Evolutionary conservation across 139 green algal genomes (phyloP).

Genomic region (Chlamydomonas incerta): DNA sequence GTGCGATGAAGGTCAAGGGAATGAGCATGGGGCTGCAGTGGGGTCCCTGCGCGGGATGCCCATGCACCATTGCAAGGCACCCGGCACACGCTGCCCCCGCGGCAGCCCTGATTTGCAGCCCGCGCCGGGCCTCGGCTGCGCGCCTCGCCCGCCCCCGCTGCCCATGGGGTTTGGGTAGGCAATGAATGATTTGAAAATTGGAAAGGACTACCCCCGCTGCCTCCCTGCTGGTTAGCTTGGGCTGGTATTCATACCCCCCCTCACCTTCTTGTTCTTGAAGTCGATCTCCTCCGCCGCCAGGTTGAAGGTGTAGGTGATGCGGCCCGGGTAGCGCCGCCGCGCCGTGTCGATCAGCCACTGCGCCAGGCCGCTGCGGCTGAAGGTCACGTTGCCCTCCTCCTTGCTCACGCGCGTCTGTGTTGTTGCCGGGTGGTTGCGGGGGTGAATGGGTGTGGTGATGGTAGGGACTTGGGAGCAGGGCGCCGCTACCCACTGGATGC

Average conservation of each 20-base stretch:
- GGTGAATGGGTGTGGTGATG: not conserved
- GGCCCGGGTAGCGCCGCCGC: conserved; percentile 43
- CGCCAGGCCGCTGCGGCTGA: conserved; percentile 55
- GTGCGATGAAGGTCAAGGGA: too few species aligned
- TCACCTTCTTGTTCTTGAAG: conserved; percentile 35
- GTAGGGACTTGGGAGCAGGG: not conserved
- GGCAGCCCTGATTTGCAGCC: too few species aligned
- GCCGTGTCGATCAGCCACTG: conserved; percentile 71
- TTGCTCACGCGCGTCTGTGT: conserved; percentile 45
- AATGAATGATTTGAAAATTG: too few species aligned
- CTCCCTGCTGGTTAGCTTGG: too few species aligned
- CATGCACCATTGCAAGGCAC: not conserved
- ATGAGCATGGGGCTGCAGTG: too few species aligned
- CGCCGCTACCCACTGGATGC: too few species aligned
- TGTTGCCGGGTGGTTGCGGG: not conserved
- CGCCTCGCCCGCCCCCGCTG: too few species aligned
- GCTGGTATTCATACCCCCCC: not conserved
- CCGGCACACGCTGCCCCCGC: too few species aligned
- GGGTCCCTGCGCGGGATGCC: too few species aligned
- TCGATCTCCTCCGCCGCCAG: conserved; percentile 4
- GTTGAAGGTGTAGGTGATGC: conserved; percentile 65
- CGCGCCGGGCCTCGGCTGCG: too few species aligned
- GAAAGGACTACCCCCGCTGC: too few species aligned
- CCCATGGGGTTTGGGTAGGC: too few species aligned
- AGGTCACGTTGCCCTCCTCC: conserved; percentile 64